Percentiles rank a stretch among this genome's conserved stretches.
Conservation (phyloP, 768 basidiomycete genomes). For the Kwoniella pini region DNA sequence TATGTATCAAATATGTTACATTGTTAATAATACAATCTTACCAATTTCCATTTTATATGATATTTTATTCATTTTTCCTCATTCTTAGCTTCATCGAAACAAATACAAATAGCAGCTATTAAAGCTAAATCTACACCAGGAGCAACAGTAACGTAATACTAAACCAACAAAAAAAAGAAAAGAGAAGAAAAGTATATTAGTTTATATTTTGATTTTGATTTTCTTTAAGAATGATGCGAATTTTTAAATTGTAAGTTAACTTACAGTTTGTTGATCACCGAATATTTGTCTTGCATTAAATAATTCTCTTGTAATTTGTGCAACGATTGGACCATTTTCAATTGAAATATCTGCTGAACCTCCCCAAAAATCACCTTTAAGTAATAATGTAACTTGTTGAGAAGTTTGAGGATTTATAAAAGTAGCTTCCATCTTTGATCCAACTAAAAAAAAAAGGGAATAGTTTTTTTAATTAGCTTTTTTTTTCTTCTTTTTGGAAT, state of each 20-base stretch:
- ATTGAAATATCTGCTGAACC: constrained; percentile 47
- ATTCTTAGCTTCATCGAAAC: constrained; percentile 46
- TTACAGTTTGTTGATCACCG: constrained; percentile 46
- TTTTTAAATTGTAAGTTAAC: constrained; percentile 8
- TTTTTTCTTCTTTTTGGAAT: too few species aligned
- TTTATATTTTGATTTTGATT: background rate
- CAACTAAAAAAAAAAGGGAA: too few species aligned
- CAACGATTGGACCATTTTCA: constrained; percentile 40
- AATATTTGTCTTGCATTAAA: constrained; percentile 49
- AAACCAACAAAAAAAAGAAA: too few species aligned
- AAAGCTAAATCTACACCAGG: constrained; percentile 51
- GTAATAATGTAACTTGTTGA: constrained; percentile 31
- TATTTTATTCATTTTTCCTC: constrained; percentile 10
- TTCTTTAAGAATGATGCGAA: background rate
- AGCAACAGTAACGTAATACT: constrained; percentile 53
- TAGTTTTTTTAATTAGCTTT: too few species aligned
- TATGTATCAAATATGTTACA: background rate
- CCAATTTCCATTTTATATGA: background rate
- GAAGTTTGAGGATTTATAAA: constrained; percentile 48
- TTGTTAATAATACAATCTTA: too few species aligned
- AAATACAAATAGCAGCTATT: constrained; percentile 52
- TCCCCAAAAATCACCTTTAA: constrained; percentile 51
- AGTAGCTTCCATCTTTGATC: constrained; percentile 49
- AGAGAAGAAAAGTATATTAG: background rate
- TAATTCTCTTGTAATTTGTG: constrained; percentile 48